Conservation (phyloP, 1,139 yeast genomes). For the Sugiyamaella pinicola region DNA sequence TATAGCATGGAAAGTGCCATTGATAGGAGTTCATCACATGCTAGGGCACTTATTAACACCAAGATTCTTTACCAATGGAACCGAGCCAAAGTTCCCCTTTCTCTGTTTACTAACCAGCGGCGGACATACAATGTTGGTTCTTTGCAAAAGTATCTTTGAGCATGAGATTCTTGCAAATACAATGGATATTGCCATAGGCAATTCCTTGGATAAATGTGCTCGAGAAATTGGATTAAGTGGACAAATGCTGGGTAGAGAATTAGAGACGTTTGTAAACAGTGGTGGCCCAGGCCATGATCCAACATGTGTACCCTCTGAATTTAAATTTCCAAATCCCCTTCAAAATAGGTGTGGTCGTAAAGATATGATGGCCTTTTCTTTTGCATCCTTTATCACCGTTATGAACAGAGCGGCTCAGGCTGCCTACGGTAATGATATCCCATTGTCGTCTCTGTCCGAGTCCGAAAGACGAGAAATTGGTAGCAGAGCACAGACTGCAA, state of each 20-base stretch:
- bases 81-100: slow-evolving; percentile 68
- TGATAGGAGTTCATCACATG: slow-evolving; percentile 96
- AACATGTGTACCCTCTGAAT: slow-evolving; percentile 37
- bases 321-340: slow-evolving; percentile 56
- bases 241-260: slow-evolving; percentile 80
- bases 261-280: slow-evolving; percentile 59
- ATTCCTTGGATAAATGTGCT: slow-evolving; percentile 90
- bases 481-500: slow-evolving; percentile 60
- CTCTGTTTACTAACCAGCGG: slow-evolving; percentile 84
- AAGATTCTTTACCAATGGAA: slow-evolving; percentile 49
- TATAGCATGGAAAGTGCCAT: slow-evolving; percentile 72
- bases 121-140: slow-evolving; percentile 90
- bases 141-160: slow-evolving; percentile 57
- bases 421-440: slow-evolving; percentile 16
- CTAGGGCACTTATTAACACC: slow-evolving; percentile 84
- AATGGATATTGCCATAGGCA: slow-evolving; percentile 89
- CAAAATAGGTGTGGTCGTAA: slow-evolving; percentile 51
- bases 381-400: slow-evolving; percentile 73
- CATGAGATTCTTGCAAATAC: slow-evolving; percentile 79
- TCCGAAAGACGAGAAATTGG: slow-evolving; percentile 50
- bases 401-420: slow-evolving; percentile 35
- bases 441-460: slow-evolving; percentile 25
- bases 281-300: slow-evolving; percentile 36
- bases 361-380: slow-evolving; percentile 61
- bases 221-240: slow-evolving; percentile 79